Evolutionary conservation across 768 basidiomycete genomes (phyloP).

Genomic region (Lepiota brunneoincarnata): DNA sequence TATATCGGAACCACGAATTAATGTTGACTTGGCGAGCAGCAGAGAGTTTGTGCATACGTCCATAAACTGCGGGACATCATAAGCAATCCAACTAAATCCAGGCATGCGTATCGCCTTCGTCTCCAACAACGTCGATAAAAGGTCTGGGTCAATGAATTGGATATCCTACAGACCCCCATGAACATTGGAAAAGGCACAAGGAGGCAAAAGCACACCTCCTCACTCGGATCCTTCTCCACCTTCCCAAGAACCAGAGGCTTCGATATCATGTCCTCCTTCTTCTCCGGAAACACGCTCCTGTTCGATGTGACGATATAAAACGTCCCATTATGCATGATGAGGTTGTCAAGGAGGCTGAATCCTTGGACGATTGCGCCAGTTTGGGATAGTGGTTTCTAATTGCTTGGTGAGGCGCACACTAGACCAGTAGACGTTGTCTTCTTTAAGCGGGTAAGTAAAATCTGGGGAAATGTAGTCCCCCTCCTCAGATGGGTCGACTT

Average conservation of each 20-base stretch:
- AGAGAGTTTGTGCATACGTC: conserved; percentile 11
- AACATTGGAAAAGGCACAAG: background rate
- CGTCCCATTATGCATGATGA: conserved; percentile 75
- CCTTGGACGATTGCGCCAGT: conserved; percentile 30
- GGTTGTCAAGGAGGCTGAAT: conserved; percentile 73
- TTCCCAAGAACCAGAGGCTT: conserved; percentile 20
- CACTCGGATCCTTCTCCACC: conserved; percentile 26
- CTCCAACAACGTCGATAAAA: conserved; percentile 20
- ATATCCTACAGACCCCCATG: conserved; percentile 21
- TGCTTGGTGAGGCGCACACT: background rate
- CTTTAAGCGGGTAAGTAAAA: background rate
- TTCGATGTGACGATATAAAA: conserved; percentile 58
- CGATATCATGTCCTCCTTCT: conserved; percentile 36
- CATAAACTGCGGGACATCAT: conserved; percentile 27
- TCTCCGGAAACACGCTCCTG: conserved; percentile 38
- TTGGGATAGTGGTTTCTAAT: conserved; percentile 3
- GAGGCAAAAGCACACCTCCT: conserved; percentile 22
- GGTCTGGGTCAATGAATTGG: conserved; percentile 21
- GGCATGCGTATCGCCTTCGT: conserved; percentile 20
- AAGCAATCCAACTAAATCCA: conserved; percentile 25
- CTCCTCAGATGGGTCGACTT: background rate
- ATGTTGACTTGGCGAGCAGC: background rate
- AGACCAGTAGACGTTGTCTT: background rate
- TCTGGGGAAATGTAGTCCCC: background rate
- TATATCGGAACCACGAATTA: conserved; percentile 12